Evolutionary conservation across 176 grass and related monocot genomes (phyloP), one percentile per base, ranked within the genome.

Genomic region (Neostapfia colusana): DNA sequence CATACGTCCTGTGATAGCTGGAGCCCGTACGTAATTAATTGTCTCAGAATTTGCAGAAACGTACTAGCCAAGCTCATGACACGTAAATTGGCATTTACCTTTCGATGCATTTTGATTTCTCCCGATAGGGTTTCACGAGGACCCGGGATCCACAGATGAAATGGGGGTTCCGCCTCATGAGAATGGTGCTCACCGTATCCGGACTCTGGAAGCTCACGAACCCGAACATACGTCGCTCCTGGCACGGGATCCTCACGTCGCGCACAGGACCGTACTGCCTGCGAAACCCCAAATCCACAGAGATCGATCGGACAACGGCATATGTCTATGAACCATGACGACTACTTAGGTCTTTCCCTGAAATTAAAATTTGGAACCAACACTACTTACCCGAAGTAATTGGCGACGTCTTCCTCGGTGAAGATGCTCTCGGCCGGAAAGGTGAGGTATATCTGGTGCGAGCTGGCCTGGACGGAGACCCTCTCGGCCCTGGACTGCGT

Each of bases 391-490:
- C 73, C 84, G 12, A 98, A 98, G 44, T 98, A 98, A 27, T 57
- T 90, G 8, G 83, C 82, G 1, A 98, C 91, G 42, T 98, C 91
- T 18, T 89, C 72, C 87, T 92, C 86, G 0, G 80, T 71, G 50
- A 98, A 98, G 27, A 61, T 98, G 46, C 95, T 98, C 61, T 98
- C 89, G 0, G 95, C 82, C 6, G 91, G 91, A 64, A 94, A 98
- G 0, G 95, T 98, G 36, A 98, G 95, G 76, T 98, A 98, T 69
- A 98, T 94, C 50, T 98, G 95, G 43, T 92, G 84, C 56, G 89
- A 92, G 68, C 85, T 89, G 3, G 86, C 56, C 13, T 82, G 40
- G 17, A 60, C 28, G 18, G 84, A 39, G 43, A 51, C 77, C 16
- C 86, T 82, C n/a, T 89, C 75, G 36, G 43, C 61, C 26, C 76